Evolutionary conservation across 2,329 filamentous ascomycete species (phyloP).

Genomic region (Escovopsis sp.): DNA sequence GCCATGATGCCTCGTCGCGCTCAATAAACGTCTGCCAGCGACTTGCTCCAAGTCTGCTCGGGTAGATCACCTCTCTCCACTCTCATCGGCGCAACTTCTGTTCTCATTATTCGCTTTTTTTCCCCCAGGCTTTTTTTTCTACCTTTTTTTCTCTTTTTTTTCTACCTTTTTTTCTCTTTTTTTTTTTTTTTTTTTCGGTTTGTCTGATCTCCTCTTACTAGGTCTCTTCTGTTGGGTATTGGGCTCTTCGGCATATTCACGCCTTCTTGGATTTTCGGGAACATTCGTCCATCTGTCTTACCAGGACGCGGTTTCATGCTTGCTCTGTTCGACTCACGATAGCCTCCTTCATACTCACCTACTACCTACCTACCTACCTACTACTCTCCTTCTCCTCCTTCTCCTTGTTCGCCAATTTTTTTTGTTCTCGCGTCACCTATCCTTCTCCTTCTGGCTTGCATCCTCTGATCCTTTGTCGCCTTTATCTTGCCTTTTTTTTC

Average conservation of each 20-base stretch:
- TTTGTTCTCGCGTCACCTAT: too few species aligned
- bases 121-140: too few species aligned
- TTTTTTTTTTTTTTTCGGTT: not conserved
- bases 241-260: too few species aligned
- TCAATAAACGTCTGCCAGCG: conserved; percentile 36
- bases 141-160: not conserved
- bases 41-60: conserved; percentile 41
- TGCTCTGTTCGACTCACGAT: too few species aligned
- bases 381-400: not conserved
- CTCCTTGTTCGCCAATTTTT: too few species aligned
- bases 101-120: conserved; percentile 1
- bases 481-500: too few species aligned
- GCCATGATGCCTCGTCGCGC: conserved; percentile 39
- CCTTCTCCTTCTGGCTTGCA: too few species aligned
- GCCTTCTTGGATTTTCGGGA: too few species aligned
- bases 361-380: not conserved
- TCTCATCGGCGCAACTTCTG: conserved; percentile 16
- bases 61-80: conserved; percentile 24
- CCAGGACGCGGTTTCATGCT: too few species aligned
- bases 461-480: too few species aligned
- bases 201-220: not conserved
- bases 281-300: too few species aligned
- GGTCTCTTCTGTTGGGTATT: not conserved
- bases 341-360: too few species aligned
- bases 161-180: not conserved